Percentiles rank a stretch among this genome's conserved stretches.
These are phyloP conservation scores for Saccharum hybrid DNA, from an alignment of 202 grass and related monocot genomes.

Conservation along the genomic window DNA sequence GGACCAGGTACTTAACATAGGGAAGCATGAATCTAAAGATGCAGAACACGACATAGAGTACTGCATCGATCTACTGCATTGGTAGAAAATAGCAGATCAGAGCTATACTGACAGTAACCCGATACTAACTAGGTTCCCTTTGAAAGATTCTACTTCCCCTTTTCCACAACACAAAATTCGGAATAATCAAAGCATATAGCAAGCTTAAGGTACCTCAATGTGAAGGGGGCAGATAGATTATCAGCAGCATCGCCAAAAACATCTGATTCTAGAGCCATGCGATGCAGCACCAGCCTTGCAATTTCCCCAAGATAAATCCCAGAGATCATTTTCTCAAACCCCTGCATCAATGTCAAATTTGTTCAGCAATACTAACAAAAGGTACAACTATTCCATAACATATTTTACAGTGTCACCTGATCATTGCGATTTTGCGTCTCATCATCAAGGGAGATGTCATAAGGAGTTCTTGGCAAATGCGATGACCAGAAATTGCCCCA, in stretches of 20 bases:
- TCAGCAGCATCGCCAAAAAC: conserved; percentile 67
- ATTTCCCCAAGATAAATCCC: conserved; percentile 94
- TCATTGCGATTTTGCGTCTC: conserved; percentile 85
- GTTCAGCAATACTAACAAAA: background rate
- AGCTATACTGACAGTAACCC: background rate
- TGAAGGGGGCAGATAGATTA: conserved; percentile 67
- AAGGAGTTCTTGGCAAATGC: conserved; percentile 83
- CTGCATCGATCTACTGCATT: background rate
- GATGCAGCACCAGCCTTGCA: conserved; percentile 72
- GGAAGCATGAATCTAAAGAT: background rate
- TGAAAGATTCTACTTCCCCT: background rate
- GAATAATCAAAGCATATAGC: conserved; percentile 7
- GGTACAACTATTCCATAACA: background rate
- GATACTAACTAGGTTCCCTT: background rate
- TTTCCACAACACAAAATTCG: conserved; percentile 20
- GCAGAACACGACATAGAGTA: background rate
- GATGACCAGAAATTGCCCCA: conserved; percentile 99
- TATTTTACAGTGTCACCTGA: conserved; percentile 56
- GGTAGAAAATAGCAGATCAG: background rate
- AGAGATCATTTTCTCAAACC: conserved; percentile 98
- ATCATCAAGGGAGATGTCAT: conserved; percentile 81
- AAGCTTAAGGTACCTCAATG: conserved; percentile 61
- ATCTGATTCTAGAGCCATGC: conserved; percentile 72
- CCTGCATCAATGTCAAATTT: conserved; percentile 47
- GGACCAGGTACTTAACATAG: background rate